These are phyloP conservation scores for Coprinopsis marcescibilis DNA, from an alignment of 768 basidiomycete species.

Conservation along the genomic window DNA sequence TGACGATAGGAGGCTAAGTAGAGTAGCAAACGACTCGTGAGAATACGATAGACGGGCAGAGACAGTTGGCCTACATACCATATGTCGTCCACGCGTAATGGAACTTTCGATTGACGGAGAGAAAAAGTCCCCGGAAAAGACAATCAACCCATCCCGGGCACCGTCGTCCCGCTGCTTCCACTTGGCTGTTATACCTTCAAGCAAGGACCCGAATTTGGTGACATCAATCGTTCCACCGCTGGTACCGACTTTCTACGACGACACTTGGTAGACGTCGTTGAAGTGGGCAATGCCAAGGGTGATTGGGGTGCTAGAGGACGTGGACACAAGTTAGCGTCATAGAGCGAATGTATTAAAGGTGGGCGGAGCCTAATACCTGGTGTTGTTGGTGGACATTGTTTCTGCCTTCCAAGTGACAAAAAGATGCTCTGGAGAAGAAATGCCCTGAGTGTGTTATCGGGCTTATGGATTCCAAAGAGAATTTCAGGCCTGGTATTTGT, in stretches of 20 bases:
- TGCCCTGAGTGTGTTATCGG: too few species aligned
- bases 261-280: conserved; percentile 6
- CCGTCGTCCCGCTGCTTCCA: not conserved
- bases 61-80: not conserved
- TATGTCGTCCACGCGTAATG: conserved; percentile 1
- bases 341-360: too few species aligned
- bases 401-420: too few species aligned
- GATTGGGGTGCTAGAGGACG: too few species aligned
- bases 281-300: conserved; percentile 5
- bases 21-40: not conserved
- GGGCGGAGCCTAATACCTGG: too few species aligned
- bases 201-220: not conserved
- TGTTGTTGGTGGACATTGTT: too few species aligned
- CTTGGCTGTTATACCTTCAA: not conserved
- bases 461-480: too few species aligned
- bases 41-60: not conserved
- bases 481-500: too few species aligned
- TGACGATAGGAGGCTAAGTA: conserved; percentile 3
- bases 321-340: too few species aligned
- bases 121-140: conserved; percentile 4
- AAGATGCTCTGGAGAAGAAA: too few species aligned
- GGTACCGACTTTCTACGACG: not conserved
- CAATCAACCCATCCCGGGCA: not conserved
- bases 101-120: conserved; percentile 4
- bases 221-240: not conserved